phyloP scores from a whole-genome alignment of 164 flowering plant species.

The Vitis rotundifolia region DNA sequence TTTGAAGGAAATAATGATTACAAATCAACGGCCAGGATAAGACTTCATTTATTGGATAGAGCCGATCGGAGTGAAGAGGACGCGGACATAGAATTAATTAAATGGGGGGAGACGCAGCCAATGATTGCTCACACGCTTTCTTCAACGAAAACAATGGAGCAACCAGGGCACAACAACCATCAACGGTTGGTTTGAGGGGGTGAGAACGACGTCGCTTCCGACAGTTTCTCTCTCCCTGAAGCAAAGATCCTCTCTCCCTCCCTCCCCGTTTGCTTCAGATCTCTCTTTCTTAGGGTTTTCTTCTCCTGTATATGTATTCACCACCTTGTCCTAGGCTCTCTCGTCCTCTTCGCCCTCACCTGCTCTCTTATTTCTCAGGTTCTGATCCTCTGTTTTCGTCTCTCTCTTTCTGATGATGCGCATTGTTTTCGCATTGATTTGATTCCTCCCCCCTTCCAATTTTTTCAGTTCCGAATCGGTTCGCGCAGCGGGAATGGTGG shows the following conservation, averaged over 20 bases:
- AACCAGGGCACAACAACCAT: conserved; percentile 16
- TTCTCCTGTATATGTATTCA: conserved; percentile 5
- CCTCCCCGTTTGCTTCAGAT: conserved; percentile 11
- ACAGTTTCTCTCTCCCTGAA: conserved; percentile 37
- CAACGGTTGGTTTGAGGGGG: conserved; percentile 4
- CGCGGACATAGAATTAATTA: no score
- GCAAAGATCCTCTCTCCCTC: conserved; percentile 26
- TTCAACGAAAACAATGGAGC: conserved; percentile 14
- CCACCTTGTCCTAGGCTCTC: conserved; percentile 6
- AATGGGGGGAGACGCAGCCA: not conserved
- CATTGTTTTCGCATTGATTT: conserved; percentile 8
- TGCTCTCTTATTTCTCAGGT: not conserved
- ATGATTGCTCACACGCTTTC: conserved; percentile 1
- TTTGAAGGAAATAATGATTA: no score
- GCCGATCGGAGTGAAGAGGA: no score
- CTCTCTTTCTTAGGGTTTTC: conserved; percentile 14
- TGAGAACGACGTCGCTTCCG: conserved; percentile 39
- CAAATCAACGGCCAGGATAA: no score
- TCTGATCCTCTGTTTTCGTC: not conserved
- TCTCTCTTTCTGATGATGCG: not conserved
- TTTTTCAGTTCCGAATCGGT: conserved; percentile 14
- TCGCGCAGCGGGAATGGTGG: conserved; percentile 33
- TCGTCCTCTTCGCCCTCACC: not conserved
- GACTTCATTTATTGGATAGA: no score
- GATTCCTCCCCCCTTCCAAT: conserved; percentile 16